Conservation (phyloP, 305 asterid genomes). For the Caryopteris hybrid region DNA sequence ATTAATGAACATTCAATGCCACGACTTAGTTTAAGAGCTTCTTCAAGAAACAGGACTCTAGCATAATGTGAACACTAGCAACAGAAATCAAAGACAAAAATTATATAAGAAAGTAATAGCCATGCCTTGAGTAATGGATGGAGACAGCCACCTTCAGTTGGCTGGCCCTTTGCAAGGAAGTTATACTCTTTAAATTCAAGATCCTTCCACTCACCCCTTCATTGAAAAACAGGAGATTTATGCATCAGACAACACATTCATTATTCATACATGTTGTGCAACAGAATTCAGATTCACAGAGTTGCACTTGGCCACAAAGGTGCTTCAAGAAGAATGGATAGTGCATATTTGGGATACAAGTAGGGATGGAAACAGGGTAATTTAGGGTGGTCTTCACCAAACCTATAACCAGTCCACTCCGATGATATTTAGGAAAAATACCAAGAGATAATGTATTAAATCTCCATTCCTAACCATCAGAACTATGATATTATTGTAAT, state of each 20-base stretch:
- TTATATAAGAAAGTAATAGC: background rate
- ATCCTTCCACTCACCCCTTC: slow-evolving; percentile 92
- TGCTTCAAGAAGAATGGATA: background rate
- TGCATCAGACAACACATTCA: slow-evolving; percentile 1
- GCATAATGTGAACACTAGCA: background rate
- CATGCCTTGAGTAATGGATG: slow-evolving; percentile 94
- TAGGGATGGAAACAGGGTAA: background rate
- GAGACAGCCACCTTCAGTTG: slow-evolving; percentile 89
- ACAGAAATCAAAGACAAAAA: background rate
- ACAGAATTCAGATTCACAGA: background rate
- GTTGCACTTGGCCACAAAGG: background rate
- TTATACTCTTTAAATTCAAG: slow-evolving; percentile 87
- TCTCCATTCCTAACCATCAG: background rate
- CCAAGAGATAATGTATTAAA: background rate
- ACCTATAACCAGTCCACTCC: background rate
- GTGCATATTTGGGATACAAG: background rate
- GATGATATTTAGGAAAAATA: background rate
- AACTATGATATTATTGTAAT: background rate
- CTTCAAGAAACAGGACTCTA: background rate
- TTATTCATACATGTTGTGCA: background rate
- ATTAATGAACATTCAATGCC: slow-evolving; percentile 3
- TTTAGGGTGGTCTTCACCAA: background rate
- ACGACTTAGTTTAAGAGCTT: background rate
- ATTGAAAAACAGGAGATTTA: slow-evolving; percentile 16
- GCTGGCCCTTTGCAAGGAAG: slow-evolving; percentile 95